These are phyloP conservation scores for Yarrowia osloensis DNA, from an alignment of 805 yeast species.

Conservation along the genomic window DNA sequence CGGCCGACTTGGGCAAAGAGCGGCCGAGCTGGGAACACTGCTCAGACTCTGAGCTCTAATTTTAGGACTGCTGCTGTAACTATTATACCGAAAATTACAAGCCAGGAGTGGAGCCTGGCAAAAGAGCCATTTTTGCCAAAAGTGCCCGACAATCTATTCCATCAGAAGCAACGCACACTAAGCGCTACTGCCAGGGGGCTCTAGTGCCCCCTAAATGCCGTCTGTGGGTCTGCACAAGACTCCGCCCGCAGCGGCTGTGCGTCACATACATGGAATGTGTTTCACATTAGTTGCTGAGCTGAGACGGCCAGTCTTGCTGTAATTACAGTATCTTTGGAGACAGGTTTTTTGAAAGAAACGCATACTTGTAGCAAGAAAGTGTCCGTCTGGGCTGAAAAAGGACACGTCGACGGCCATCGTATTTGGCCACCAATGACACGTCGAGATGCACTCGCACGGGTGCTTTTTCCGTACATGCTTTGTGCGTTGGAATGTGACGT, in stretches of 20 bases:
- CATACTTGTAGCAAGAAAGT: no score
- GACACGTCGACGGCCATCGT: no score
- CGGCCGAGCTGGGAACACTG: no score
- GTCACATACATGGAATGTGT: not conserved
- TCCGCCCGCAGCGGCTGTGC: not conserved
- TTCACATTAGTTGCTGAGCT: not conserved
- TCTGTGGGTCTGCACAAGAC: not conserved
- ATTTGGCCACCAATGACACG: no score
- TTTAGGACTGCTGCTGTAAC: no score
- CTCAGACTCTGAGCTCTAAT: no score
- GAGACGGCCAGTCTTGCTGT: not conserved
- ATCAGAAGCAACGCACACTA: not conserved
- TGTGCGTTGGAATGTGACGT: slow-evolving; percentile 10
- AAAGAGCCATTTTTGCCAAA: not conserved
- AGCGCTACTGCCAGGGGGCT: no score
- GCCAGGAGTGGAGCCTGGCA: no score
- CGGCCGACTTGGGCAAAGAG: no score
- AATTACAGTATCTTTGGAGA: not conserved
- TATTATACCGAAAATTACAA: no score
- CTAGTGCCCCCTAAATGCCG: not conserved
- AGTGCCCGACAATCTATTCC: not conserved
- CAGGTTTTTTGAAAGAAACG: not conserved
- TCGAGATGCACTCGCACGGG: not conserved
- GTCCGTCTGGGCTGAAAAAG: no score
- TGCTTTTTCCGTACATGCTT: not conserved